Evolutionary conservation across 805 yeast genomes (phyloP).

Genomic region (Danielia reshetovae): DNA sequence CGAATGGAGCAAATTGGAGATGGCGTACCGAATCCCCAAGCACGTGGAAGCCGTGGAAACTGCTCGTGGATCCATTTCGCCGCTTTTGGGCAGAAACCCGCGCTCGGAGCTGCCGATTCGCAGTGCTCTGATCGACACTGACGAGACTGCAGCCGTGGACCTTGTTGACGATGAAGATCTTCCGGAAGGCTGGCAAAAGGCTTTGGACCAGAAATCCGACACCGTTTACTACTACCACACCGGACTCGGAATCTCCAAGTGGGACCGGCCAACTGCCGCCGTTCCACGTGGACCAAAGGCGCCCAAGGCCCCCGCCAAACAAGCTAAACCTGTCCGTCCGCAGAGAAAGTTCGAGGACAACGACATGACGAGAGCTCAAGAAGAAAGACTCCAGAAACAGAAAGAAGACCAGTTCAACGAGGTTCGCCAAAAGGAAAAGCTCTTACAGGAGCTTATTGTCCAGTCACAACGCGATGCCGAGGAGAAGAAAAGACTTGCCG

Average conservation of each 20-base stretch:
- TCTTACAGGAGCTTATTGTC: conserved; percentile 32
- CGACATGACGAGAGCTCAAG: conserved; percentile 29
- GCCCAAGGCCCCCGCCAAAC: conserved; percentile 9
- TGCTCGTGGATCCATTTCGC: conserved; percentile 5
- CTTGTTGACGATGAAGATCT: conserved; percentile 26
- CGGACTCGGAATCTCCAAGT: conserved; percentile 43
- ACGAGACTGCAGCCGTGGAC: conserved; percentile 10
- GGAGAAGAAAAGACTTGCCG: conserved; percentile 26
- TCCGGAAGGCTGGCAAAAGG: conserved; percentile 67
- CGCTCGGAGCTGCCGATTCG: conserved; percentile 13
- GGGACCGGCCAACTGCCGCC: conserved; percentile 54
- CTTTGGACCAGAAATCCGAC: conserved; percentile 43
- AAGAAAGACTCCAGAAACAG: conserved; percentile 28
- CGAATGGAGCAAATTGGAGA: conserved; percentile 70
- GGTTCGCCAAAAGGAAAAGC: conserved; percentile 31
- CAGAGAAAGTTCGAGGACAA: conserved; percentile 11
- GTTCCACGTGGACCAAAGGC: conserved; percentile 31
- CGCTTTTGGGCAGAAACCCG: conserved; percentile 11
- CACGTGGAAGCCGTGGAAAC: conserved; percentile 19
- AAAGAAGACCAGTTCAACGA: conserved; percentile 31
- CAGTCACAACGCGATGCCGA: conserved; percentile 29
- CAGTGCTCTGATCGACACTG: conserved; percentile 4
- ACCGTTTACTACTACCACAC: conserved; percentile 54
- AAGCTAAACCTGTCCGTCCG: conserved; percentile 5
- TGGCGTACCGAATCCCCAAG: conserved; percentile 85